These are phyloP conservation scores for Ramaria sp. DNA, from an alignment of 768 basidiomycete species.

Conservation along the genomic window DNA sequence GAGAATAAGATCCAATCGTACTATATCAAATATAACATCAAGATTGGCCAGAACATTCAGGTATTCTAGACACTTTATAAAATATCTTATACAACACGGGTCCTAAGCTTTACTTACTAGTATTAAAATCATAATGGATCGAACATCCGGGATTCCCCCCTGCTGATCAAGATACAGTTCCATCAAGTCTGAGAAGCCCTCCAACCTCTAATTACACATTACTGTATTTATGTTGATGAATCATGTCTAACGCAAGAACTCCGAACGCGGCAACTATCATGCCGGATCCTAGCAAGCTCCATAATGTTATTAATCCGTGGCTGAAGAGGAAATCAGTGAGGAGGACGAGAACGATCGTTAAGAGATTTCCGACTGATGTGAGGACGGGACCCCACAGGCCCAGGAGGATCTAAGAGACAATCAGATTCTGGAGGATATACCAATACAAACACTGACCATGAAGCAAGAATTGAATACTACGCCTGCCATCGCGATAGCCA, in stretches of 20 bases:
- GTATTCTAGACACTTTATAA: too few species aligned
- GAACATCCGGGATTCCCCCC: too few species aligned
- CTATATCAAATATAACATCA: too few species aligned
- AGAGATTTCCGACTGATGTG: constrained; percentile 80
- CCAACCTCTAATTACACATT: not conserved
- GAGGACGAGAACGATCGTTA: constrained; percentile 88
- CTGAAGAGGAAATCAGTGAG: constrained; percentile 70
- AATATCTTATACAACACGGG: too few species aligned
- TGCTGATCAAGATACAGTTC: too few species aligned
- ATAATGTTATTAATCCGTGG: constrained; percentile 48
- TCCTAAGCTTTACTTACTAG: too few species aligned
- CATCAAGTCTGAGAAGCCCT: too few species aligned
- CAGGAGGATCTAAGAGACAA: constrained; percentile 49
- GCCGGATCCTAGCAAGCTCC: constrained; percentile 67
- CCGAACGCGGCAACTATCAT: constrained; percentile 79
- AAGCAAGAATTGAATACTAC: constrained; percentile 76
- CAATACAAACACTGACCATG: constrained; percentile 45
- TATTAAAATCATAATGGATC: too few species aligned
- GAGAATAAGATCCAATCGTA: too few species aligned
- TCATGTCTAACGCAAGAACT: constrained; percentile 66
- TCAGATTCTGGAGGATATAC: not conserved
- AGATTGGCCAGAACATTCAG: too few species aligned
- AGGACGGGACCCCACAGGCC: constrained; percentile 84
- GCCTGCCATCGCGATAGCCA: constrained; percentile 59
- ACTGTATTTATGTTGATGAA: constrained; percentile 18